phyloP scores from a whole-genome alignment of 1,284 basidiomycete species.

The Trichosporon ovoides region DNA sequence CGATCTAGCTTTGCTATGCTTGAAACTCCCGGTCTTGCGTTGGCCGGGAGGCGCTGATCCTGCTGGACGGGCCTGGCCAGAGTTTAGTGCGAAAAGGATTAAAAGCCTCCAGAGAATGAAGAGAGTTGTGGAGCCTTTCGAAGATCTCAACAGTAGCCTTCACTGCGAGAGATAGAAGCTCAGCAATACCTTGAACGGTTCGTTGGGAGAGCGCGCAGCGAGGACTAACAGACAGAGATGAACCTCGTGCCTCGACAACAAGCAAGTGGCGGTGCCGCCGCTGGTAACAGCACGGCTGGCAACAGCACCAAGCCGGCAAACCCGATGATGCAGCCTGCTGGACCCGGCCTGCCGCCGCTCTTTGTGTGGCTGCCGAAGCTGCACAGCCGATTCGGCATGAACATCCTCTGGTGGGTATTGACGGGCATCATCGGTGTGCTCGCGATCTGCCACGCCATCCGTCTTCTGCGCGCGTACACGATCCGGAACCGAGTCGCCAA shows the following conservation, averaged over 20 bases:
- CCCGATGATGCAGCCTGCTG: background rate
- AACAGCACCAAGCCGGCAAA: conserved; percentile 3
- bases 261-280: too few relatives aligned
- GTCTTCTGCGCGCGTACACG: background rate
- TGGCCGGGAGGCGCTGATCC: too few relatives aligned
- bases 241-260: background rate
- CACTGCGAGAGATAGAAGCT: too few relatives aligned
- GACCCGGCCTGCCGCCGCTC: background rate
- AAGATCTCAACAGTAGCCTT: too few relatives aligned
- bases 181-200: too few relatives aligned
- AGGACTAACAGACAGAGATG: background rate
- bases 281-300: background rate
- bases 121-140: too few relatives aligned
- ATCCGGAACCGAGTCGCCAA: background rate
- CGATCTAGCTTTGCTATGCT: too few relatives aligned
- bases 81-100: too few relatives aligned
- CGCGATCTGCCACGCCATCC: background rate
- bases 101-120: too few relatives aligned
- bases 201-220: too few relatives aligned
- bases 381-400: background rate
- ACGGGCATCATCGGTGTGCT: background rate
- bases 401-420: background rate
- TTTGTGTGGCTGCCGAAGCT: background rate
- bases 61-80: too few relatives aligned
- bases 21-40: too few relatives aligned